Percentiles rank a stretch among this genome's conserved stretches.
Evolutionary conservation across 495 filamentous ascomycete genomes (phyloP).

Genomic region (Daldinia vernicosa): DNA sequence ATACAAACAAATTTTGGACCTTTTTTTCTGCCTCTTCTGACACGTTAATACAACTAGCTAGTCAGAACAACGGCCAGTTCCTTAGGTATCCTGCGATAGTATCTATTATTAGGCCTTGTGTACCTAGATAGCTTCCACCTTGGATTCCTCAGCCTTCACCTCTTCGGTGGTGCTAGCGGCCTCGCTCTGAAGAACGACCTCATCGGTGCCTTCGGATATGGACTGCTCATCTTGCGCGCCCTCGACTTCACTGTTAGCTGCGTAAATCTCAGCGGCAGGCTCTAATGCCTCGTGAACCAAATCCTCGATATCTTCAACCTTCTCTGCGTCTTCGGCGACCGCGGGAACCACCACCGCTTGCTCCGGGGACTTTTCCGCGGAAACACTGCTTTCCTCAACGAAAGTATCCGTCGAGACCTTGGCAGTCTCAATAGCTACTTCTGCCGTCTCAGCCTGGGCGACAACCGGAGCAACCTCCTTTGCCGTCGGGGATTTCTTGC

Average conservation of each 20-base stretch:
- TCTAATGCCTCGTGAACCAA: slow-evolving; percentile 36
- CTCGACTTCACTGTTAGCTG: slow-evolving; percentile 18
- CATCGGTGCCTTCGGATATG: slow-evolving; percentile 2
- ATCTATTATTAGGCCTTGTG: slow-evolving; percentile 8
- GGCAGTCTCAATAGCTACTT: slow-evolving; percentile 41
- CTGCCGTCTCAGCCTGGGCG: slow-evolving; percentile 46
- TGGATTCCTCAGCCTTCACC: slow-evolving; percentile 17
- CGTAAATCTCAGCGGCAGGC: slow-evolving; percentile 9
- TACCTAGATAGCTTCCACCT: slow-evolving; percentile 15
- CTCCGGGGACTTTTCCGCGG: slow-evolving; percentile 17
- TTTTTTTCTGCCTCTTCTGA: slow-evolving; percentile 2
- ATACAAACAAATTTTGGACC: slow-evolving; percentile 32
- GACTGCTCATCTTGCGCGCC: slow-evolving; percentile 9
- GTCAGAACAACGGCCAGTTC: neutral
- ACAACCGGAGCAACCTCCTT: slow-evolving; percentile 48
- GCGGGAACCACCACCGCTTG: slow-evolving; percentile 12
- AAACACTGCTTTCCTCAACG: slow-evolving; percentile 3
- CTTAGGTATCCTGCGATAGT: slow-evolving; percentile 7
- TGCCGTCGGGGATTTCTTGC: slow-evolving; percentile 32
- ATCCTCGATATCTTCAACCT: slow-evolving; percentile 40
- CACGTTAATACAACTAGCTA: neutral
- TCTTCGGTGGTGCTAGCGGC: slow-evolving; percentile 1
- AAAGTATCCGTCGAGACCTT: slow-evolving; percentile 36
- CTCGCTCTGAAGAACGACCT: slow-evolving; percentile 9
- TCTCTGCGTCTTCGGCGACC: slow-evolving; percentile 29